Evolutionary conservation across 805 yeast species (phyloP).

Genomic region (Wickerhamomyces subpelliculosus): DNA sequence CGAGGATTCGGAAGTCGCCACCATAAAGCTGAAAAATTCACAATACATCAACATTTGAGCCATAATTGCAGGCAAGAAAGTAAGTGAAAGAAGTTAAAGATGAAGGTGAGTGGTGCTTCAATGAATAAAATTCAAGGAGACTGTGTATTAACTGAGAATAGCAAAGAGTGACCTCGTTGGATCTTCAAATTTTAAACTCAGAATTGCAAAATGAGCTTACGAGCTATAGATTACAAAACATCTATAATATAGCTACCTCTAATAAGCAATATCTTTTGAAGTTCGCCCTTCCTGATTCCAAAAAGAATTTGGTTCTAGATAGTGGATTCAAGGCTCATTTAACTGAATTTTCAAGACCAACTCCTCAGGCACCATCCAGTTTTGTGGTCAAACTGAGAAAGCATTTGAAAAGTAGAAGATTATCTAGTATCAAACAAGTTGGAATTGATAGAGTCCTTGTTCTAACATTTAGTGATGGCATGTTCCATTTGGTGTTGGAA

Average conservation of each 20-base stretch:
- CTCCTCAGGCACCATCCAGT: conserved; percentile 75
- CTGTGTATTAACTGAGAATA: no score
- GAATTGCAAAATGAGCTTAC: conserved; percentile 56
- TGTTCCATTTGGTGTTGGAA: conserved; percentile 72
- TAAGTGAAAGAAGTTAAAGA: background rate
- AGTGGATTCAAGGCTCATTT: conserved; percentile 78
- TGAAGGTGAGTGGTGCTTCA: conserved; percentile 1
- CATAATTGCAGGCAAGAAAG: no score
- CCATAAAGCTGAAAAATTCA: background rate
- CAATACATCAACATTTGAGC: background rate
- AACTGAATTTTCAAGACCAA: conserved; percentile 76
- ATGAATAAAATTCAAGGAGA: no score
- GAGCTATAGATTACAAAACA: conserved; percentile 72
- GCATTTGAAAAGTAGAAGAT: conserved; percentile 73
- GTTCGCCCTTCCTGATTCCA: conserved; percentile 79
- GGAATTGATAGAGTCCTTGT: conserved; percentile 80
- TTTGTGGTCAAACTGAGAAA: conserved; percentile 84
- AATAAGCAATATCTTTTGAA: conserved; percentile 69
- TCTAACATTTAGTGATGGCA: conserved; percentile 77
- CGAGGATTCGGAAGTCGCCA: background rate
- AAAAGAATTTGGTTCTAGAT: conserved; percentile 68
- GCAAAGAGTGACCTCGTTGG: conserved; percentile 85
- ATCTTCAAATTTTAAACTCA: conserved; percentile 59
- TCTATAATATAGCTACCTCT: conserved; percentile 72
- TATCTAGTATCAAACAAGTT: conserved; percentile 67